Evolutionary conservation across 139 green algal species (phyloP).

Genomic region (Tetradesmus obliquus): DNA sequence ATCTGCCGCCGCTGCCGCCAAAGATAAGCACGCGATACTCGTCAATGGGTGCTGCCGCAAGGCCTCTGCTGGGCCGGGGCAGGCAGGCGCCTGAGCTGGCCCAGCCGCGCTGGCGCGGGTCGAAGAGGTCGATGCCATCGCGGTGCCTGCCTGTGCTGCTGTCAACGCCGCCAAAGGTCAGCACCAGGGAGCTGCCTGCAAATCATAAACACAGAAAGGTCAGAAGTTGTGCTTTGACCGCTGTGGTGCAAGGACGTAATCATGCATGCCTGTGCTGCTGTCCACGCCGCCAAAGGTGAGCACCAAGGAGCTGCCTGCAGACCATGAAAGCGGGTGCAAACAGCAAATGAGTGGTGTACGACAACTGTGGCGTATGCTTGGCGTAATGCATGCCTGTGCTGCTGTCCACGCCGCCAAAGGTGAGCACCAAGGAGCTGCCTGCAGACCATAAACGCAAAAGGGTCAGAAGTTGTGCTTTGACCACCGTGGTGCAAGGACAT

Average conservation of each 20-base stretch:
- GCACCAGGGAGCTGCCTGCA: not conserved
- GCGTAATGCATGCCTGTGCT: too few relatives aligned
- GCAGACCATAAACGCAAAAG: not conserved
- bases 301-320: not conserved
- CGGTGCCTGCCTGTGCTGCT: conserved; percentile 16
- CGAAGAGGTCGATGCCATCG: not conserved
- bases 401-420: too few relatives aligned
- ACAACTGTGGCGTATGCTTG: too few relatives aligned
- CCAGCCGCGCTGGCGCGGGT: not conserved
- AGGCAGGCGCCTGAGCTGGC: not conserved
- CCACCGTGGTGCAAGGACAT: too few relatives aligned
- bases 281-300: conserved; percentile 11
- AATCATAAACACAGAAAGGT: not conserved
- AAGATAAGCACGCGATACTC: conserved; percentile 18
- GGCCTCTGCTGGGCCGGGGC: not conserved
- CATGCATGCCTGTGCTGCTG: not conserved
- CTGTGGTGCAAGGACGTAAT: not conserved
- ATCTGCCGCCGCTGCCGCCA: conserved; percentile 9
- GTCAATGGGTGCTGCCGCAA: conserved; percentile 14
- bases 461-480: too few relatives aligned
- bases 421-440: not conserved
- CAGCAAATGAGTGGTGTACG: too few relatives aligned
- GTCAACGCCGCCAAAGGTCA: conserved; percentile 27
- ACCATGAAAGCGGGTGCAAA: too few relatives aligned
- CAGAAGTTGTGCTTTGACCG: not conserved